Percentiles rank a stretch among this genome's conserved stretches.
These are phyloP conservation scores for Flaveria bidentis DNA, from an alignment of 129 eudicot genomes.

Conservation along the genomic window DNA sequence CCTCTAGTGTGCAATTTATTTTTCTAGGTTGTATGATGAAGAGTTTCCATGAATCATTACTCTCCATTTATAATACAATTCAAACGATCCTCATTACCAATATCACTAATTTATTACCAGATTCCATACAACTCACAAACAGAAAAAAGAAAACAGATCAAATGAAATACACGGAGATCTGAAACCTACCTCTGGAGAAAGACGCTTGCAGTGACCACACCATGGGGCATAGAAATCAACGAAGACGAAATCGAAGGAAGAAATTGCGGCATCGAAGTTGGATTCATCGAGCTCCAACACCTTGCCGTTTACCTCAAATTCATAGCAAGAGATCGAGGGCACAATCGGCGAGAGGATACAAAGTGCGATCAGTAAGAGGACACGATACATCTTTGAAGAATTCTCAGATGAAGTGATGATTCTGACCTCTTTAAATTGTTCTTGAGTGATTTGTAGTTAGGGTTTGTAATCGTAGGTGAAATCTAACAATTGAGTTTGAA, in stretches of 20 bases:
- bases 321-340: conserved; percentile 33
- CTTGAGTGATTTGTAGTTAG: not conserved
- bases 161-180: conserved; percentile 6
- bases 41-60: not conserved
- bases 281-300: conserved; percentile 84
- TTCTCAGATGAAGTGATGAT: not conserved
- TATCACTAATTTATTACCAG: conserved; percentile 11
- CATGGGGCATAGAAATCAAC: conserved; percentile 97
- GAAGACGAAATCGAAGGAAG: conserved; percentile 74
- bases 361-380: conserved; percentile 19
- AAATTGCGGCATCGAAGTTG: conserved; percentile 84
- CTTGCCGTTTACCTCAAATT: conserved; percentile 60
- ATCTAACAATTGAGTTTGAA: conserved; percentile 1
- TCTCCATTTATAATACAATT: not conserved
- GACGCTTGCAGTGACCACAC: conserved; percentile 99
- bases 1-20: not conserved
- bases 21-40: too few species aligned
- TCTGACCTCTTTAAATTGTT: not conserved
- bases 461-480: not conserved
- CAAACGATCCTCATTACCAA: not conserved
- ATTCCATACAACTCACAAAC: not conserved
- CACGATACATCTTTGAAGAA: not conserved
- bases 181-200: conserved; percentile 75
- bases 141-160: not conserved
- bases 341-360: conserved; percentile 21